Percentiles rank a stretch among this genome's conserved stretches.
phyloP scores from a whole-genome alignment of 2,329 filamentous ascomycete species.

The Esteya vermicola region DNA sequence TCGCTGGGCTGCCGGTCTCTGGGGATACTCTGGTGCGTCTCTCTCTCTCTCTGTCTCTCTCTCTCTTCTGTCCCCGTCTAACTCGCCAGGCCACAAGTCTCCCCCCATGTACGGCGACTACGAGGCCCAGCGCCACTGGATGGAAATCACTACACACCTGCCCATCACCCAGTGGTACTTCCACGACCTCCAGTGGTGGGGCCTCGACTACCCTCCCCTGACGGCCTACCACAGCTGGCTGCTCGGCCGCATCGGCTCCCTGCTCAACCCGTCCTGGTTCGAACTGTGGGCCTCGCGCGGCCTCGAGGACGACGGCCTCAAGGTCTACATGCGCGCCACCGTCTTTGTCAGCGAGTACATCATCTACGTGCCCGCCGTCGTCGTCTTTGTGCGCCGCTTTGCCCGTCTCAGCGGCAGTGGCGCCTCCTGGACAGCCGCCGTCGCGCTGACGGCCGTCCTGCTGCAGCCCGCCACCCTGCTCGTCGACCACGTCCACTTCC shows the following conservation, averaged over 20 bases:
- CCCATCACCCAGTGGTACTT: constrained; percentile 96
- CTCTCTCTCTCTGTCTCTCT: not conserved
- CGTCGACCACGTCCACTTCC: constrained; percentile 90
- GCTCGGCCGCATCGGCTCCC: constrained; percentile 69
- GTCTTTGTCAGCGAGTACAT: constrained; percentile 86
- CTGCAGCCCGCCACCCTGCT: constrained; percentile 86
- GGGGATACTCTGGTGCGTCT: constrained; percentile 80
- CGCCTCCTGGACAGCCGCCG: constrained; percentile 65
- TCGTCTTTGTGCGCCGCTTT: constrained; percentile 75
- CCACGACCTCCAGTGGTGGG: constrained; percentile 94
- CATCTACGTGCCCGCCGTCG: constrained; percentile 69
- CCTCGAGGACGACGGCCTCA: constrained; percentile 62
- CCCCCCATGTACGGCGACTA: constrained; percentile 95
- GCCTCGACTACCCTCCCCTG: constrained; percentile 90
- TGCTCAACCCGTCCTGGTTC: constrained; percentile 79
- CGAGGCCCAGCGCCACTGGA: constrained; percentile 96
- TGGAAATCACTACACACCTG: constrained; percentile 85
- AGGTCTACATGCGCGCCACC: constrained; percentile 91
- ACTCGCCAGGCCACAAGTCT: constrained; percentile 53
- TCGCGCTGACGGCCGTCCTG: constrained; percentile 78
- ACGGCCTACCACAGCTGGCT: constrained; percentile 98
- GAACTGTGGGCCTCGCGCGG: constrained; percentile 71
- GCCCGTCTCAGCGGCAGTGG: constrained; percentile 57
- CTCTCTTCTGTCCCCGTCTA: not conserved
- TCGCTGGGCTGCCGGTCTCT: constrained; percentile 80